These are phyloP conservation scores for Picea glauca DNA, from an alignment of 75 land plant genomes.

Conservation along the genomic window DNA sequence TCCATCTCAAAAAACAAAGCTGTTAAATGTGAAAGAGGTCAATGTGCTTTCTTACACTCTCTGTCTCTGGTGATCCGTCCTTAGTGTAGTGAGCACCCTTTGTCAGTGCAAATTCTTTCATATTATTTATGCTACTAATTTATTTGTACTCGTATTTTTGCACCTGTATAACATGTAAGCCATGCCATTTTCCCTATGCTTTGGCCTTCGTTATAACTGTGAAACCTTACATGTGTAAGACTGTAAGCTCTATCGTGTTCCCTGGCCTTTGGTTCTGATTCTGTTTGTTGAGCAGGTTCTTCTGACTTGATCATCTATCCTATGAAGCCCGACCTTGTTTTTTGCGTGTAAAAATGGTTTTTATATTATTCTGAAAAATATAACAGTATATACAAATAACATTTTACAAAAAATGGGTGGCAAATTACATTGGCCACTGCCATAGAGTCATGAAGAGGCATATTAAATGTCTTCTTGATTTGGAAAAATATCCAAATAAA, in stretches of 20 bases:
- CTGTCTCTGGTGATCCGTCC: background rate
- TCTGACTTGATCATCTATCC: too few species aligned
- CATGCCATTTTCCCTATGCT: background rate
- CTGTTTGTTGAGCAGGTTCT: too few species aligned
- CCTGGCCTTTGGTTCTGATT: too few species aligned
- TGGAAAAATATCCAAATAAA: too few species aligned
- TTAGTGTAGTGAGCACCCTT: background rate
- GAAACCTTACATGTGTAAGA: background rate
- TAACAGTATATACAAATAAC: too few species aligned
- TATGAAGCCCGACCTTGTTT: too few species aligned
- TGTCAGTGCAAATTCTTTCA: background rate
- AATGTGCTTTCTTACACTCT: slow-evolving; percentile 1
- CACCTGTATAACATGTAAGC: background rate
- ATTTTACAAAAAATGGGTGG: too few species aligned
- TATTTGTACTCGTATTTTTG: background rate
- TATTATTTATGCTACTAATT: background rate
- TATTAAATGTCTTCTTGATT: too few species aligned
- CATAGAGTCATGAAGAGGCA: too few species aligned
- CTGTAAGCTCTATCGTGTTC: background rate
- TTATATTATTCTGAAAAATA: too few species aligned
- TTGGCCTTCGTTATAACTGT: background rate
- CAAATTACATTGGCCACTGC: too few species aligned
- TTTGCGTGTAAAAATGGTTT: too few species aligned
- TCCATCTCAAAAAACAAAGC: slow-evolving; percentile 74
- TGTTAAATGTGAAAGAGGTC: slow-evolving; percentile 83